A percentile compares a stretch with the other conserved stretches of the same genome.
phyloP scores from a whole-genome alignment of 2,329 filamentous ascomycete species.

The Aspergillus neoniger region DNA sequence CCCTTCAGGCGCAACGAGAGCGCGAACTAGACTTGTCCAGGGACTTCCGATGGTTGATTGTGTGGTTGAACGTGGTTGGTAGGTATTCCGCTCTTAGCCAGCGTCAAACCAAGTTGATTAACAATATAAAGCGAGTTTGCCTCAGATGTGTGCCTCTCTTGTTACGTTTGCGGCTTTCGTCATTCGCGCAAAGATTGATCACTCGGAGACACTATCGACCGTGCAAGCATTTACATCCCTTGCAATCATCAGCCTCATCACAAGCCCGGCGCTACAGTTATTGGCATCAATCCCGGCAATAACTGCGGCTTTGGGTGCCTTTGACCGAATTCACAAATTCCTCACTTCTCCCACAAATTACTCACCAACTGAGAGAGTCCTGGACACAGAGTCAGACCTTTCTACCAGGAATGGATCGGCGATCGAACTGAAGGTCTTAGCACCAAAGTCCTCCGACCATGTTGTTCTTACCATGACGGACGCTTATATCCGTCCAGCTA shows the following conservation, averaged over 20 bases:
- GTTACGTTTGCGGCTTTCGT: constrained; percentile 6
- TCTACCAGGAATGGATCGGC: background rate
- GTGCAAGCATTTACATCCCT: constrained; percentile 11
- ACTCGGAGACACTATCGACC: constrained; percentile 3
- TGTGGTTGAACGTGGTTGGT: constrained; percentile 9
- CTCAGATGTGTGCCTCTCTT: constrained; percentile 5
- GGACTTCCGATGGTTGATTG: constrained; percentile 5
- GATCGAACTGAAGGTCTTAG: background rate
- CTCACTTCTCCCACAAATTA: background rate
- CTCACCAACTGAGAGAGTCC: background rate
- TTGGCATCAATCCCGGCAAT: constrained; percentile 1
- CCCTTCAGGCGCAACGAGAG: background rate
- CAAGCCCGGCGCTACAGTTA: background rate
- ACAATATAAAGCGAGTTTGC: background rate
- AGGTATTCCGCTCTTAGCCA: background rate
- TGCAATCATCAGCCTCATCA: constrained; percentile 5
- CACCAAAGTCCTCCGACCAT: background rate
- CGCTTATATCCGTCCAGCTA: background rate
- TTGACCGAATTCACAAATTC: constrained; percentile 3
- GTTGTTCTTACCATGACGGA: background rate
- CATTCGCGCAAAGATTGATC: background rate
- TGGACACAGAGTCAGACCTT: background rate
- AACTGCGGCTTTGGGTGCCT: constrained; percentile 2
- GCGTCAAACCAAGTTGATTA: background rate
- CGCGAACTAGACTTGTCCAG: background rate